A percentile compares a stretch with the other conserved stretches of the same genome.
These are phyloP conservation scores for Penicillium cosmopolitanum DNA, from an alignment of 495 filamentous ascomycete species.

Conservation along the genomic window DNA sequence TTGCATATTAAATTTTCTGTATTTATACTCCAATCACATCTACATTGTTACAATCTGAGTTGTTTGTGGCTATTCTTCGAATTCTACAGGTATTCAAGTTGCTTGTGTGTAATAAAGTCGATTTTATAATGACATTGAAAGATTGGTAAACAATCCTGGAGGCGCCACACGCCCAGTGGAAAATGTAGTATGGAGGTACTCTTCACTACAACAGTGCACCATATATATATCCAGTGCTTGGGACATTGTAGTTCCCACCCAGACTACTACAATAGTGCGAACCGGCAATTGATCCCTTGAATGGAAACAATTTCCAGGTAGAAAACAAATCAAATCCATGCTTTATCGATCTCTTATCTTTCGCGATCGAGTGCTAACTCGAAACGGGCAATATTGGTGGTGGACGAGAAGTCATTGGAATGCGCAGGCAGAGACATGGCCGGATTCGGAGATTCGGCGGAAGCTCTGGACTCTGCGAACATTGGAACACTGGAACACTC, in stretches of 20 bases:
- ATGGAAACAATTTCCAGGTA: neutral
- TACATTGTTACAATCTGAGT: slow-evolving; percentile 10
- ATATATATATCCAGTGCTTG: neutral
- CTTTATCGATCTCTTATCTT: neutral
- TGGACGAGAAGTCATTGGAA: slow-evolving; percentile 15
- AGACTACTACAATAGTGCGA: neutral
- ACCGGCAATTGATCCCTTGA: neutral
- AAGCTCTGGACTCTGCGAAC: neutral
- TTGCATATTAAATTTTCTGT: slow-evolving; percentile 41
- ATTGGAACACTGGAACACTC: neutral
- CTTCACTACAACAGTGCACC: too few species aligned
- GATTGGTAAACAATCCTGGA: too few species aligned
- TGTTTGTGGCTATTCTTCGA: slow-evolving; percentile 5
- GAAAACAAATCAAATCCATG: neutral
- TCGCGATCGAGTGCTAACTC: neutral
- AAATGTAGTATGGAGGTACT: too few species aligned
- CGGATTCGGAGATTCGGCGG: slow-evolving; percentile 18
- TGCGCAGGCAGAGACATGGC: slow-evolving; percentile 14
- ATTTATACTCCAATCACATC: slow-evolving; percentile 46
- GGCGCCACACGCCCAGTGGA: too few species aligned
- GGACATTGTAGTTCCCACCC: neutral
- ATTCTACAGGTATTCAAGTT: neutral
- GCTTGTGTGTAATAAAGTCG: too few species aligned
- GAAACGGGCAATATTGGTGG: slow-evolving; percentile 15
- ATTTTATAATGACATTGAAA: too few species aligned